Percentiles rank a stretch among this genome's conserved stretches.
Conservation (phyloP, 495 filamentous ascomycete species). For the Tuber aestivum region DNA sequence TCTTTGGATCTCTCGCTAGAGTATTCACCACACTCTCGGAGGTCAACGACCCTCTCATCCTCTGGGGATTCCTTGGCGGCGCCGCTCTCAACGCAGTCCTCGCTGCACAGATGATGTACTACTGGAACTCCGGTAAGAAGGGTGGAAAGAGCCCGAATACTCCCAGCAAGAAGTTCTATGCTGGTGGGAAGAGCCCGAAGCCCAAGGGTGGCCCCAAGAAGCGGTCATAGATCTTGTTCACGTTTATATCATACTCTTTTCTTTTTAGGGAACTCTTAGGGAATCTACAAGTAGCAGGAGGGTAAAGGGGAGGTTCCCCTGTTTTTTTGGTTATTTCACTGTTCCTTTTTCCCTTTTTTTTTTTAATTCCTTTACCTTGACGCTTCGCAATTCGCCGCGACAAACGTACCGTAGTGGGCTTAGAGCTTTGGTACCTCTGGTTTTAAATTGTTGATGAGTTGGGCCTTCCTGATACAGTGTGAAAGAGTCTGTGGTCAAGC, state of each 20-base stretch:
- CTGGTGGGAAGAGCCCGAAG: slow-evolving; percentile 17
- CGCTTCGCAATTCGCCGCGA: background rate
- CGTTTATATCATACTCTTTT: background rate
- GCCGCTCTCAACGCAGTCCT: slow-evolving; percentile 81
- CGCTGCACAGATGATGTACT: slow-evolving; percentile 87
- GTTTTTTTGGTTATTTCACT: background rate
- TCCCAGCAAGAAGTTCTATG: slow-evolving; percentile 32
- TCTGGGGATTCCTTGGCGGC: slow-evolving; percentile 85
- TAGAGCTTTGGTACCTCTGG: background rate
- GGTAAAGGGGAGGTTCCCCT: background rate
- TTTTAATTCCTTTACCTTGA: background rate
- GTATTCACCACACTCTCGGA: slow-evolving; percentile 97
- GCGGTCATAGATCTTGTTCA: slow-evolving; percentile 27
- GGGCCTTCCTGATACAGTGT: background rate
- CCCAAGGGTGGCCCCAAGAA: slow-evolving; percentile 45
- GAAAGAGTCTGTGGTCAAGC: background rate
- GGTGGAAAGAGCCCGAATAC: background rate
- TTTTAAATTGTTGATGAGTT: background rate
- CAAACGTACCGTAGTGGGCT: background rate
- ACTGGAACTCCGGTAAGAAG: slow-evolving; percentile 63
- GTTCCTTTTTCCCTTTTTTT: background rate
- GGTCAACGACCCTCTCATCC: slow-evolving; percentile 88
- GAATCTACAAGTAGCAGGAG: background rate
- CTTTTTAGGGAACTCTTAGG: background rate
- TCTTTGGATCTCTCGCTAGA: slow-evolving; percentile 78